Evolutionary conservation across 192 early-diverging fungal genomes (phyloP), one percentile per base, ranked within the genome.

Genomic region (Phlyctochytrium bullatum): DNA sequence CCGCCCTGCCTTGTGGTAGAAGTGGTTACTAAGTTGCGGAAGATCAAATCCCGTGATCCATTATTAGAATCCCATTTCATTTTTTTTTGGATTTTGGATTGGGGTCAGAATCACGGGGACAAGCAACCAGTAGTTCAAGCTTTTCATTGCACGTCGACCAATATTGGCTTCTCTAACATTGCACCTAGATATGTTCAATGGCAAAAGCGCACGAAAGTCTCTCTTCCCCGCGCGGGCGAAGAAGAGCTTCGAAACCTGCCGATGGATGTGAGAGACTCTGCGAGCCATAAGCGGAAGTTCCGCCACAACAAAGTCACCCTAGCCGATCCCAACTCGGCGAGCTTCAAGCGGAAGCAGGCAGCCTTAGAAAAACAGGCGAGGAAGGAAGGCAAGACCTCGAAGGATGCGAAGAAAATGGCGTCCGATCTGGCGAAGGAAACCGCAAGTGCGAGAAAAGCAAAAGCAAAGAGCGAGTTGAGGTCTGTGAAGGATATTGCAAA

Each of bases 121-220:
- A n/a, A n/a, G n/a, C n/a, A n/a, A n/a, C n/a, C n/a, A n/a, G n/a
- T n/a, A n/a, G n/a, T n/a, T n/a, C n/a, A n/a, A n/a, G n/a, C n/a
- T n/a, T n/a, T n/a, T n/a, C n/a, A n/a, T n/a, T n/a, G n/a, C n/a
- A n/a, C n/a, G n/a, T n/a, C n/a, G n/a, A n/a, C n/a, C n/a, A n/a
- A n/a, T n/a, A n/a, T n/a, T n/a, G n/a, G n/a, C n/a, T n/a, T n/a
- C n/a, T n/a, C n/a, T n/a, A n/a, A n/a, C n/a, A n/a, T n/a, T n/a
- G n/a, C n/a, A n/a, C n/a, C n/a, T n/a, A n/a, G n/a, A n/a, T n/a
- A n/a, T n/a, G n/a, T n/a, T n/a, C n/a, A n/a, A n/a, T 99, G 97
- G 97, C 87, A 92, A 70, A 90, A 95, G 62, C 91, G 92, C 78
- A 94, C 87, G 52, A 88, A 90, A 69, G 82, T 91, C 29, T 66